phyloP scores from a whole-genome alignment of 1,139 yeast species.

The Kodamaea arcana region DNA sequence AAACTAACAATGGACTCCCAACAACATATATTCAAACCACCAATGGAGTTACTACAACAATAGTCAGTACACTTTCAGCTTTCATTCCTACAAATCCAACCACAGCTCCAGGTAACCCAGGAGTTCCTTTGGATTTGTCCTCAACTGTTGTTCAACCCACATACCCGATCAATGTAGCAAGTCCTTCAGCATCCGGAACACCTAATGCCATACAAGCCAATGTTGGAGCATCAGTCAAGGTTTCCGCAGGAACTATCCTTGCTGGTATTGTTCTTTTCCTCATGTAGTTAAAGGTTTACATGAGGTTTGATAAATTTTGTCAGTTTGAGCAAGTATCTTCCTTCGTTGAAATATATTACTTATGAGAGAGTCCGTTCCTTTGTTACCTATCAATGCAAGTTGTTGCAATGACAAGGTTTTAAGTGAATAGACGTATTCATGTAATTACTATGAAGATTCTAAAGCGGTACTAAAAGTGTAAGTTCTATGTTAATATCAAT shows the following conservation, averaged over 20 bases:
- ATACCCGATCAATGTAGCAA: too few species aligned
- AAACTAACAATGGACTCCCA: neutral
- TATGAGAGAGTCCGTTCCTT: neutral
- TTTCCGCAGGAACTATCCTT: neutral
- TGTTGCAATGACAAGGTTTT: neutral
- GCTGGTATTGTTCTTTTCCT: neutral
- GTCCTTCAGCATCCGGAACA: neutral
- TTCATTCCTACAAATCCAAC: neutral
- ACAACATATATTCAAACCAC: neutral
- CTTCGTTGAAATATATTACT: neutral
- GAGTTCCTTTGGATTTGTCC: too few species aligned
- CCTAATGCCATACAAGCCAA: neutral
- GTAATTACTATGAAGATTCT: neutral
- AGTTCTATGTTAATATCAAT: too few species aligned
- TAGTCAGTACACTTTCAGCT: neutral
- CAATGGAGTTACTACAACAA: neutral
- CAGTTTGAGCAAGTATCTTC: neutral
- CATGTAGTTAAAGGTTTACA: too few species aligned
- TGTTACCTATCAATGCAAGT: too few species aligned
- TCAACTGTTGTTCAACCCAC: too few species aligned
- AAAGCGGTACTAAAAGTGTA: too few species aligned
- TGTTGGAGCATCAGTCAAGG: neutral
- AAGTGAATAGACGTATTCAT: neutral
- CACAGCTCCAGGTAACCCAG: neutral
- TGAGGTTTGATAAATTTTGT: neutral